A percentile compares a stretch with the other conserved stretches of the same genome.
phyloP scores from a whole-genome alignment of 1,284 basidiomycete species.

The Irpex sp. region DNA sequence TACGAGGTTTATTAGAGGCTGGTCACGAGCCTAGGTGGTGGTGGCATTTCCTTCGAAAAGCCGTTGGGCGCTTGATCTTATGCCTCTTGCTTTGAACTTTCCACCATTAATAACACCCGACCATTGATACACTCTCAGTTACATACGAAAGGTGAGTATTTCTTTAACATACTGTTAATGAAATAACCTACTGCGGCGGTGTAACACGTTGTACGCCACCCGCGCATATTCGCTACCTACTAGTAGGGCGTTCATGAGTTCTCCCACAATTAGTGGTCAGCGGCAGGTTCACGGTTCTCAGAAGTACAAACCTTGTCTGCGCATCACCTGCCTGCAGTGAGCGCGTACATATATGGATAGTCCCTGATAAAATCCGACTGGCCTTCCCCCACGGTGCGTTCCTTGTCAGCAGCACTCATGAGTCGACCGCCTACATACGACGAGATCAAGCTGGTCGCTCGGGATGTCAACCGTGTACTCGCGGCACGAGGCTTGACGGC shows the following conservation, averaged over 20 bases:
- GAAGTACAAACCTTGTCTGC: background rate
- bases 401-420: background rate
- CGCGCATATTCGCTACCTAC: background rate
- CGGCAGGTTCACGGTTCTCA: background rate
- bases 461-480: constrained; percentile 7
- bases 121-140: no score
- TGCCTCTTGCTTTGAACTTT: no score
- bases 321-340: background rate
- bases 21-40: no score
- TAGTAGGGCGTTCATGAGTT: no score
- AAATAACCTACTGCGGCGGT: no score
- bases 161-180: no score
- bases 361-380: background rate
- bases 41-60: no score
- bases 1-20: no score
- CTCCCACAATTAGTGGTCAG: background rate
- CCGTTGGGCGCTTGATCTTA: no score
- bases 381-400: background rate
- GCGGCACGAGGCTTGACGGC: constrained; percentile 18
- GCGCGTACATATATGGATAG: background rate
- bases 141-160: no score
- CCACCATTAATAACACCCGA: no score
- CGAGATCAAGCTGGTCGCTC: constrained; percentile 9
- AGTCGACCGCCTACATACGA: background rate
- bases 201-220: no score